Percentiles rank a stretch among this genome's conserved stretches.
phyloP scores from a whole-genome alignment of 352 stramenopile genomes.

The Pythium aristosporum region DNA sequence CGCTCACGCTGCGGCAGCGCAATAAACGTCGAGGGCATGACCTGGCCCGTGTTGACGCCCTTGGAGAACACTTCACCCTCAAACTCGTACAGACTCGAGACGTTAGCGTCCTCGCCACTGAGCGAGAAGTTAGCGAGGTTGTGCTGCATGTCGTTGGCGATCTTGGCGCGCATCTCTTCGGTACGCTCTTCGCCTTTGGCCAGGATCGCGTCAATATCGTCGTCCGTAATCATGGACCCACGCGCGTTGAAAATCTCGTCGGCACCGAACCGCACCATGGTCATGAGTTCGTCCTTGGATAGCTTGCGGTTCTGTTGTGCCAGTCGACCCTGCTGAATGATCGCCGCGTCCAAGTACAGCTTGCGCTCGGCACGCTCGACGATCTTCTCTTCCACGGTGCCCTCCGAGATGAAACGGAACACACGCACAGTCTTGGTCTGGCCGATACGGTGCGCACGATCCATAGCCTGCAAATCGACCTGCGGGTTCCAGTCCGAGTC shows the following conservation, averaged over 20 bases:
- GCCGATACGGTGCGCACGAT: conserved; percentile 97
- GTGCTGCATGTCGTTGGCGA: conserved; percentile 92
- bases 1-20: conserved; percentile 81
- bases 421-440: conserved; percentile 98
- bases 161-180: conserved; percentile 85
- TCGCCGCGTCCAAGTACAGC: conserved; percentile 97
- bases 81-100: conserved; percentile 88
- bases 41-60: conserved; percentile 64
- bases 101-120: conserved; percentile 80
- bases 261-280: conserved; percentile 91
- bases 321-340: conserved; percentile 98
- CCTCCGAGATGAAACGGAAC: conserved; percentile 98
- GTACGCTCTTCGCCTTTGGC: conserved; percentile 91
- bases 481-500: conserved; percentile 99
- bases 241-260: conserved; percentile 89
- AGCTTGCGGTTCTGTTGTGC: conserved; percentile 91
- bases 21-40: conserved; percentile 91
- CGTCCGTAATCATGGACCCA: conserved; percentile 89
- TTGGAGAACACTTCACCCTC: conserved; percentile 90
- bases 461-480: conserved; percentile 98
- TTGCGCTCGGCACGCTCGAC: conserved; percentile 98
- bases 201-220: conserved; percentile 92
- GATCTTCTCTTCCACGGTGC: conserved; percentile 99
- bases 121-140: conserved; percentile 96
- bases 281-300: conserved; percentile 98